phyloP scores from a whole-genome alignment of 495 filamentous ascomycete genomes.

The Penicillium lividum region DNA sequence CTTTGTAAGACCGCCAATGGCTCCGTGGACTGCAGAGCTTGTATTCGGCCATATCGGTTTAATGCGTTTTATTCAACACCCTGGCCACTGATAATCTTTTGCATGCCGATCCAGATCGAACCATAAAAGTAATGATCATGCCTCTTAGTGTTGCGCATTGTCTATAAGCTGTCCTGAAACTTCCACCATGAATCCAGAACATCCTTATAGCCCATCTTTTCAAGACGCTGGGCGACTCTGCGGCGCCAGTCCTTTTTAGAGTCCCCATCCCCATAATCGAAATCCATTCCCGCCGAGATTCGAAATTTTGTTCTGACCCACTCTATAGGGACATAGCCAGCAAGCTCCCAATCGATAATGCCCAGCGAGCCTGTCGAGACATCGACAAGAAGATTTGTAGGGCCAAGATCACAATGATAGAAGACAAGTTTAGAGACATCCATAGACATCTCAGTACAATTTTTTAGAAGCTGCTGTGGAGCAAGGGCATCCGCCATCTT shows the following conservation, averaged over 20 bases:
- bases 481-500: conserved; percentile 17
- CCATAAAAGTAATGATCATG: too few species aligned
- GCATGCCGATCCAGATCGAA: too few species aligned
- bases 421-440: conserved; percentile 33
- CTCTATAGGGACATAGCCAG: conserved; percentile 33
- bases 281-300: conserved; percentile 29
- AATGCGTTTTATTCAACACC: too few species aligned
- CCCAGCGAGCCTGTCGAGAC: conserved; percentile 25
- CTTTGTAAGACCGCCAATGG: too few species aligned
- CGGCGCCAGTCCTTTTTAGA: too few species aligned
- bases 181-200: not conserved
- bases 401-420: conserved; percentile 39
- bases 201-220: too few species aligned
- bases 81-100: too few species aligned
- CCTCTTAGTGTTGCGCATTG: too few species aligned
- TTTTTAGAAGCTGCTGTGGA: conserved; percentile 14
- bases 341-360: conserved; percentile 40
- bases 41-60: too few species aligned
- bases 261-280: conserved; percentile 12
- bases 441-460: conserved; percentile 27
- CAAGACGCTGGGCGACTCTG: too few species aligned
- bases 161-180: not conserved
- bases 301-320: conserved; percentile 37
- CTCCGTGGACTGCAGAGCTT: too few species aligned
- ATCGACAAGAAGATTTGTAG: conserved; percentile 36